A percentile compares a stretch with the other conserved stretches of the same genome.
Evolutionary conservation across 768 basidiomycete species (phyloP).

Genomic region (Macrolepiota fuliginosa): DNA sequence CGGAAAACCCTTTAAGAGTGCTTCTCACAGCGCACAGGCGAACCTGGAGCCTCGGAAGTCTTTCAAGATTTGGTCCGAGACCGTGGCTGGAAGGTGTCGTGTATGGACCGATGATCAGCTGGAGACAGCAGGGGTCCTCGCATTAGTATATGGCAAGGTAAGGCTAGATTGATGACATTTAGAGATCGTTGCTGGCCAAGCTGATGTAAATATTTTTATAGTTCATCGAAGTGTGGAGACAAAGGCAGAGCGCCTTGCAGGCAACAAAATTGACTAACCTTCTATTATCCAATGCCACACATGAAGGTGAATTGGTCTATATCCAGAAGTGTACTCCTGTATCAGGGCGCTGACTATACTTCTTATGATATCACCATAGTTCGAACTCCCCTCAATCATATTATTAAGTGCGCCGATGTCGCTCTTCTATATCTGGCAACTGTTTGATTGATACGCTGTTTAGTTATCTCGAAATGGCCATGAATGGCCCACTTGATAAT

Average conservation of each 20-base stretch:
- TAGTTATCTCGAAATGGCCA: slow-evolving; percentile 77
- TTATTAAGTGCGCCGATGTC: slow-evolving; percentile 60
- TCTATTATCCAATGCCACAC: slow-evolving; percentile 76
- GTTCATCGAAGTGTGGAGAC: slow-evolving; percentile 86
- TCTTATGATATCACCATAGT: slow-evolving; percentile 34
- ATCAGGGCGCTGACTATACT: not conserved
- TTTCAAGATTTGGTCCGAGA: slow-evolving; percentile 80
- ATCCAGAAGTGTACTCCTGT: not conserved
- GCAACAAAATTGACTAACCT: slow-evolving; percentile 72
- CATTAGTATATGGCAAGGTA: slow-evolving; percentile 76
- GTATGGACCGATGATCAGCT: slow-evolving; percentile 82
- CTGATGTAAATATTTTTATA: slow-evolving; percentile 21
- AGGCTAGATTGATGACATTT: not conserved
- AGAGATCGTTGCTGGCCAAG: not conserved
- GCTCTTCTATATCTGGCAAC: not conserved
- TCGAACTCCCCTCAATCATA: slow-evolving; percentile 76
- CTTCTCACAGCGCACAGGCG: slow-evolving; percentile 18
- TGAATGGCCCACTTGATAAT: slow-evolving; percentile 68
- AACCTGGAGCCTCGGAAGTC: slow-evolving; percentile 72
- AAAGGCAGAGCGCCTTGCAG: slow-evolving; percentile 73
- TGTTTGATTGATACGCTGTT: slow-evolving; percentile 6
- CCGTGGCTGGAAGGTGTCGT: slow-evolving; percentile 62
- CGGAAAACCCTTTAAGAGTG: slow-evolving; percentile 61
- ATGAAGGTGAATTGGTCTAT: slow-evolving; percentile 53
- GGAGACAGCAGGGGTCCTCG: slow-evolving; percentile 77